A percentile compares a stretch with the other conserved stretches of the same genome.
Evolutionary conservation across 2,329 filamentous ascomycete genomes (phyloP).

Genomic region (Pseudogymnoascus sp.): DNA sequence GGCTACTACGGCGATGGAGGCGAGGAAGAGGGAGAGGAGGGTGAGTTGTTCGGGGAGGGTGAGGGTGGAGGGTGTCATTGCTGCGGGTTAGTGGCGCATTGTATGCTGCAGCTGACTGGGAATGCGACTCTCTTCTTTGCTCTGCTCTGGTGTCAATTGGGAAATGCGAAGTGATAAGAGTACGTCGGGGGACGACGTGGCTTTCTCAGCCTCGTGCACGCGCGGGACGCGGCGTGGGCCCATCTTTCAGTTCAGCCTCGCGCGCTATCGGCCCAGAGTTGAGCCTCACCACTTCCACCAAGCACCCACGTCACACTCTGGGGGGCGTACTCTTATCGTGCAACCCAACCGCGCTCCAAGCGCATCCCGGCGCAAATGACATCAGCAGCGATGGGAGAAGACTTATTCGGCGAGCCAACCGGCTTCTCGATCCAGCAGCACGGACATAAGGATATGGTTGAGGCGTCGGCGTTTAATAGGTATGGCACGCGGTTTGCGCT

Average conservation of each 20-base stretch:
- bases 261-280: neutral
- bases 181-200: neutral
- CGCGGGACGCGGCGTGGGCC: neutral
- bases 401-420: neutral
- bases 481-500: slow-evolving; percentile 89
- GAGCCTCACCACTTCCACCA: neutral
- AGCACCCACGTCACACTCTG: neutral
- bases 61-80: slow-evolving; percentile 30
- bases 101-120: neutral
- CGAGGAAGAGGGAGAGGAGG: slow-evolving; percentile 55
- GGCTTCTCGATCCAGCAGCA: slow-evolving; percentile 50
- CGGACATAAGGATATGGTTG: slow-evolving; percentile 52
- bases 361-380: neutral
- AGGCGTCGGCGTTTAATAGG: slow-evolving; percentile 70
- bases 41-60: slow-evolving; percentile 44
- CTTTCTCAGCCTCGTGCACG: neutral
- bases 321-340: neutral
- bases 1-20: slow-evolving; percentile 62
- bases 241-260: neutral
- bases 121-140: neutral
- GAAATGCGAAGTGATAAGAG: too few relatives aligned
- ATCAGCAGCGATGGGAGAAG: neutral
- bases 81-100: neutral
- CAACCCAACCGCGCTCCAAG: neutral
- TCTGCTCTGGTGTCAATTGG: neutral